phyloP scores from a whole-genome alignment of 2,329 filamentous ascomycete species.

The Pseudocercospora cruenta region DNA sequence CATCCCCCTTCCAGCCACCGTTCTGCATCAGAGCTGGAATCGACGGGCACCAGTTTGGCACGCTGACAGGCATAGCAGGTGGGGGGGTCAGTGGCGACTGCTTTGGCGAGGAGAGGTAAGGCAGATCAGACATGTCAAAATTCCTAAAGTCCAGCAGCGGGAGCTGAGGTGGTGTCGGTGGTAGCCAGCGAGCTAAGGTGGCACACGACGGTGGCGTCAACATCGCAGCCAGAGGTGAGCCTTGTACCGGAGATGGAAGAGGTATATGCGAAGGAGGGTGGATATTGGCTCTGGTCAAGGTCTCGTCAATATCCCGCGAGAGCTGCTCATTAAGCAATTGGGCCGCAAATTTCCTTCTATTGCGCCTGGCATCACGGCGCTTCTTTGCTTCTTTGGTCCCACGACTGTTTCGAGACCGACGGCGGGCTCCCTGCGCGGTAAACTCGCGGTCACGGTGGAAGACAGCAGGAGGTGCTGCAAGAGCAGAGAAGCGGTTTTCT shows the following conservation, averaged over 20 bases:
- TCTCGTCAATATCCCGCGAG: slow-evolving; percentile 34
- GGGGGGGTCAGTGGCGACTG: slow-evolving; percentile 14
- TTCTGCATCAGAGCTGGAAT: slow-evolving; percentile 32
- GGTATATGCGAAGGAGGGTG: slow-evolving; percentile 7
- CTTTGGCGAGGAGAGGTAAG: slow-evolving; percentile 18
- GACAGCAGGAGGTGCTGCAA: slow-evolving; percentile 24
- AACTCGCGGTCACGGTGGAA: slow-evolving; percentile 22
- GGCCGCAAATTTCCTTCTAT: slow-evolving; percentile 32
- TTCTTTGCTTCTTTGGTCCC: slow-evolving; percentile 37
- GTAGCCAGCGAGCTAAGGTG: slow-evolving; percentile 1
- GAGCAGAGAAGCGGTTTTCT: slow-evolving; percentile 37
- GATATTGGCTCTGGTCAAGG: slow-evolving; percentile 29
- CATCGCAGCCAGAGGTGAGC: slow-evolving; percentile 4
- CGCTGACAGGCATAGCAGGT: slow-evolving; percentile 13
- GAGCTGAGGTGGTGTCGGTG: slow-evolving; percentile 31
- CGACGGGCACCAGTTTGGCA: slow-evolving; percentile 35
- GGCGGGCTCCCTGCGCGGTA: slow-evolving; percentile 19
- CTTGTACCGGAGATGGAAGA: slow-evolving; percentile 9
- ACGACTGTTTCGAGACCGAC: slow-evolving; percentile 34
- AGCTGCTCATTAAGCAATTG: slow-evolving; percentile 38
- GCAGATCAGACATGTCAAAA: slow-evolving; percentile 27
- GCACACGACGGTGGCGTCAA: slow-evolving; percentile 5
- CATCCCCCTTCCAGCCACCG: slow-evolving; percentile 25
- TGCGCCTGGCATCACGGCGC: slow-evolving; percentile 36
- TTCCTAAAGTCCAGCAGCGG: slow-evolving; percentile 29